Evolutionary conservation across 257 asterid species (phyloP).

Genomic region (Ilex aquifolium): DNA sequence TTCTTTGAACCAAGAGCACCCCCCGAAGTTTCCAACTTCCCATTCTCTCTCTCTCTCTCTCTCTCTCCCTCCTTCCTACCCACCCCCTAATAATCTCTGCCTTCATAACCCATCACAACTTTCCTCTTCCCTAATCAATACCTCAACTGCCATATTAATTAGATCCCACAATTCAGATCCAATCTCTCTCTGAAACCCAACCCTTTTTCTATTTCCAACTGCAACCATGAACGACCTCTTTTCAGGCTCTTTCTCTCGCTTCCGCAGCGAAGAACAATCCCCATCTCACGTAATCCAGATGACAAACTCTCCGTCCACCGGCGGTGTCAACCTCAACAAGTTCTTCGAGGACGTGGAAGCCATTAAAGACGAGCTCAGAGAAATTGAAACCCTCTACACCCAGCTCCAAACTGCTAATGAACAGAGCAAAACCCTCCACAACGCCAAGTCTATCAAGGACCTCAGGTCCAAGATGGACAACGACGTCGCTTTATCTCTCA

Average conservation of each 20-base stretch:
- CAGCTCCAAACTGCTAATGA: conserved; percentile 57
- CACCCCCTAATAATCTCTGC: too few species aligned
- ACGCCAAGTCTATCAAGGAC: conserved; percentile 30
- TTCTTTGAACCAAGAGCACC: too few species aligned
- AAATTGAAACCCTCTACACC: conserved; percentile 44
- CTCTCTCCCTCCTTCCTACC: too few species aligned
- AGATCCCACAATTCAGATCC: neutral
- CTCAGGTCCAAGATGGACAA: conserved; percentile 37
- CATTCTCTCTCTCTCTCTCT: too few species aligned
- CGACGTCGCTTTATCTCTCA: conserved; percentile 20
- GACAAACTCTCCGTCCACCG: conserved; percentile 12
- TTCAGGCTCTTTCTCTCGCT: conserved; percentile 12
- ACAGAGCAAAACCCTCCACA: conserved; percentile 44
- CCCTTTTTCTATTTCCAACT: neutral
- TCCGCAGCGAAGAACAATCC: conserved; percentile 7
- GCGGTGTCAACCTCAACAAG: conserved; percentile 56
- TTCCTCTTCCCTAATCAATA: too few species aligned
- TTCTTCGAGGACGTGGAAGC: conserved; percentile 68
- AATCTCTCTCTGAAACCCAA: too few species aligned
- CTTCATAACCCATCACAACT: too few species aligned
- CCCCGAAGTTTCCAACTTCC: too few species aligned
- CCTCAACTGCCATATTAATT: neutral
- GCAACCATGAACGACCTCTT: conserved; percentile 15
- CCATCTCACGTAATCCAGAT: conserved; percentile 29
- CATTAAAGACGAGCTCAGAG: conserved; percentile 56